These are phyloP conservation scores for Hyaloperonospora arabidopsidis DNA, from an alignment of 352 stramenopile species.

Conservation along the genomic window DNA sequence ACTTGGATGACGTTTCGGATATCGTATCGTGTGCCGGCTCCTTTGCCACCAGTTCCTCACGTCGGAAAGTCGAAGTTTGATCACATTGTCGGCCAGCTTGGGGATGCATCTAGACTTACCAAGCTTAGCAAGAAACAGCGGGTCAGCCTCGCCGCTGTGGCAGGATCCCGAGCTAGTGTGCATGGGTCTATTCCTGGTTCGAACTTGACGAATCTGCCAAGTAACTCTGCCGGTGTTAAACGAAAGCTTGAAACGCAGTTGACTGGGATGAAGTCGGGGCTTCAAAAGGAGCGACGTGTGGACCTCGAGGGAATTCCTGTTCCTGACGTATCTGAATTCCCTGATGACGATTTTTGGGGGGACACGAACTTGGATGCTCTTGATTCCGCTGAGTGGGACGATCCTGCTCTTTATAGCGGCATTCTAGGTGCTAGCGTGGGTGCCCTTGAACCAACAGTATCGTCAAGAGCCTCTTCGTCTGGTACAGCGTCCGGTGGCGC, in stretches of 20 bases:
- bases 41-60: constrained; percentile 28
- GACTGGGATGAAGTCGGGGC: constrained; percentile 20
- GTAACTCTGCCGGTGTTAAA: constrained; percentile 35
- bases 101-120: constrained; percentile 26
- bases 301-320: constrained; percentile 75
- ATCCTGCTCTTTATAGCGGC: constrained; percentile 56
- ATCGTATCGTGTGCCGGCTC: constrained; percentile 59
- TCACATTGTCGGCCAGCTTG: constrained; percentile 17
- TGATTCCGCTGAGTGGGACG: constrained; percentile 78
- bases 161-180: constrained; percentile 2
- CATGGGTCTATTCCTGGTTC: constrained; percentile 8
- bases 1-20: constrained; percentile 53
- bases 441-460: constrained; percentile 13
- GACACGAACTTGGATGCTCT: constrained; percentile 81
- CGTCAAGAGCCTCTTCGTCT: constrained; percentile 22
- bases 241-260: constrained; percentile 58
- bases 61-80: constrained; percentile 26
- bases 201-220: constrained; percentile 8
- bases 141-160: constrained; percentile 11
- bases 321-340: constrained; percentile 61
- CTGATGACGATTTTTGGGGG: constrained; percentile 84
- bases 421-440: constrained; percentile 37
- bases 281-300: constrained; percentile 57
- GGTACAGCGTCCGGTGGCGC: constrained; percentile 14
- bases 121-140: constrained; percentile 64